These are phyloP conservation scores for Aspergillus mulundensis DNA, from an alignment of 495 filamentous ascomycete genomes.

Conservation along the genomic window DNA sequence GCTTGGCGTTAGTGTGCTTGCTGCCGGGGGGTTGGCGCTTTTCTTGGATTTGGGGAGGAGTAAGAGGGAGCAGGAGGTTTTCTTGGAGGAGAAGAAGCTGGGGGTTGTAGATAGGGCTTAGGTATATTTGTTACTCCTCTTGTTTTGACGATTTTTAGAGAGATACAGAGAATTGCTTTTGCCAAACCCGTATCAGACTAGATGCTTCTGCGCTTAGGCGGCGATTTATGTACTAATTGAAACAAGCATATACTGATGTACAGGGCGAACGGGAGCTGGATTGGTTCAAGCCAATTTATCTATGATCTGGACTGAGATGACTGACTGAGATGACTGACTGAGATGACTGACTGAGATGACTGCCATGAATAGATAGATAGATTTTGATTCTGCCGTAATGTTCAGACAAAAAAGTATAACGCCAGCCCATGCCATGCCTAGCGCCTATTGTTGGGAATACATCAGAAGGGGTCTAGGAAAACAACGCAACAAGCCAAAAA, in stretches of 20 bases:
- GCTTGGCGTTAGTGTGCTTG: constrained; percentile 48
- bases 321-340: no score
- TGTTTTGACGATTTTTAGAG: not conserved
- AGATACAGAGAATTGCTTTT: not conserved
- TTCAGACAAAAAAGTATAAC: constrained; percentile 15
- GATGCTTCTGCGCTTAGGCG: no score
- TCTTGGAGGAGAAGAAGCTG: constrained; percentile 39
- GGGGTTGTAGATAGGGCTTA: not conserved
- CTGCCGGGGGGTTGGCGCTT: not conserved
- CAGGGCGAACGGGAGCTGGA: no score
- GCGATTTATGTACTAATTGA: no score
- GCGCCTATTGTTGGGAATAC: constrained; percentile 20
- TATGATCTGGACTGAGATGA: not conserved
- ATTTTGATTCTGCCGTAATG: not conserved
- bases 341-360: no score
- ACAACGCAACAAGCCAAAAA: constrained; percentile 2
- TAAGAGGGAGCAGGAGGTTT: constrained; percentile 51
- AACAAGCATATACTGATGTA: no score
- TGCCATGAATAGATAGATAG: not conserved
- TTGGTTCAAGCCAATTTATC: no score
- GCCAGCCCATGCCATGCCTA: constrained; percentile 32
- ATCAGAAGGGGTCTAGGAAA: constrained; percentile 11
- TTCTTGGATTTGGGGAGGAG: constrained; percentile 55
- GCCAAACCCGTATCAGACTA: no score
- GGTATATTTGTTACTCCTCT: not conserved